These are phyloP conservation scores for Fusarium subtropicale DNA, from an alignment of 2,329 filamentous ascomycete species.

Conservation along the genomic window DNA sequence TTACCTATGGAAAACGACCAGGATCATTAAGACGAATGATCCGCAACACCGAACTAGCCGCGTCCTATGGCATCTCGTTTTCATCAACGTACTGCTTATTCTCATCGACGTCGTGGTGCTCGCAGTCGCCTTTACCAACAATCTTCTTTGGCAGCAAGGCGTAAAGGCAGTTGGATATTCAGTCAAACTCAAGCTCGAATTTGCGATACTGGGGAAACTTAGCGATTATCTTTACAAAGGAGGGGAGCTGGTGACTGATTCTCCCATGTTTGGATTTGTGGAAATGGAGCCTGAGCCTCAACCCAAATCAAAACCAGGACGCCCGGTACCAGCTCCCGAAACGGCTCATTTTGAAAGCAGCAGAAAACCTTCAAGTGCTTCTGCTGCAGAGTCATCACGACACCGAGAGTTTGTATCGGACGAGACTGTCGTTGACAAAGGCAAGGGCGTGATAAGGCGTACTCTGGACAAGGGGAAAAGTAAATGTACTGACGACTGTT, in stretches of 20 bases:
- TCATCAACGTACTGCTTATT: constrained; percentile 58
- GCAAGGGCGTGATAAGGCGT: constrained; percentile 17
- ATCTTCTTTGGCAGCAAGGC: constrained; percentile 51
- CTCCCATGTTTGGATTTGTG: constrained; percentile 35
- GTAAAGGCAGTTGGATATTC: constrained; percentile 53
- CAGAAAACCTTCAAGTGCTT: constrained; percentile 21
- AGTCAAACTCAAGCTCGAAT: constrained; percentile 54
- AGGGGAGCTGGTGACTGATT: constrained; percentile 25
- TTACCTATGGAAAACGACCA: constrained; percentile 33
- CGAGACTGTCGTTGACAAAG: not conserved
- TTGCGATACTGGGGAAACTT: constrained; percentile 52
- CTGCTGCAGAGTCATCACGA: constrained; percentile 10
- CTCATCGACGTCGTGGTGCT: constrained; percentile 56
- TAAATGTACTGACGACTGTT: constrained; percentile 16
- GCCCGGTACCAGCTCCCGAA: not conserved
- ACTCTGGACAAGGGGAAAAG: constrained; percentile 16
- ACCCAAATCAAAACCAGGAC: not conserved
- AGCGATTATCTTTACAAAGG: constrained; percentile 50
- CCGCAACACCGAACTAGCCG: constrained; percentile 21
- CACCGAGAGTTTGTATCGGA: constrained; percentile 3
- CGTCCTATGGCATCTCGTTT: constrained; percentile 37
- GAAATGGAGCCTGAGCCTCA: constrained; percentile 31
- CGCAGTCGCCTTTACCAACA: constrained; percentile 48
- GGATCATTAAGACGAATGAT: constrained; percentile 23
- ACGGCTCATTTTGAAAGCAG: constrained; percentile 4